Conservation (phyloP, 257 asterid species). For the Haberlea rhodopensis region DNA sequence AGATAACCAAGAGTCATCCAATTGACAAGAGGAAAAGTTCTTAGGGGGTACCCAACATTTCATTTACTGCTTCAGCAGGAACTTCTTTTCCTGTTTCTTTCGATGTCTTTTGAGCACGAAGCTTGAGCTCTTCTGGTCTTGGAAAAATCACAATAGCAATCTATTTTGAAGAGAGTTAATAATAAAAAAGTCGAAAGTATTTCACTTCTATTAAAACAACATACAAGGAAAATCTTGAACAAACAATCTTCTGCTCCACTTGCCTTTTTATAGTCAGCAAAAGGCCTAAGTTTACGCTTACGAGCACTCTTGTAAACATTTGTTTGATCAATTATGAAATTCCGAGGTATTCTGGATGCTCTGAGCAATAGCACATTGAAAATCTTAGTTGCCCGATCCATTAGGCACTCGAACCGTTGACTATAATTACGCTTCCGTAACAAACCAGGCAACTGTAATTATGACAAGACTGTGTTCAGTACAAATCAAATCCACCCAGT, state of each 20-base stretch:
- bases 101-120: conserved; percentile 43
- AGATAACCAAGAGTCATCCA: conserved; percentile 20
- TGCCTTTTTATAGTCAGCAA: conserved; percentile 50
- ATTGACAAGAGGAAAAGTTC: conserved; percentile 10
- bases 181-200: background rate
- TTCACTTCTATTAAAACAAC: background rate
- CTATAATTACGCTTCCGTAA: conserved; percentile 37
- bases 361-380: conserved; percentile 50
- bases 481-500: conserved; percentile 7
- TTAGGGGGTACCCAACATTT: conserved; percentile 47
- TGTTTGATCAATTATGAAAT: conserved; percentile 62
- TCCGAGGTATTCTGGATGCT: conserved; percentile 58
- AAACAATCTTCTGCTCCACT: background rate
- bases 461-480: background rate
- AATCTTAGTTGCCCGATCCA: conserved; percentile 54
- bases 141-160: conserved; percentile 59
- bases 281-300: conserved; percentile 52
- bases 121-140: conserved; percentile 43
- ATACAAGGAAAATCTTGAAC: background rate
- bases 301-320: conserved; percentile 57
- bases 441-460: conserved; percentile 49
- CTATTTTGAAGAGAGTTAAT: conserved; percentile 32
- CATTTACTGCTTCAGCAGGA: conserved; percentile 44
- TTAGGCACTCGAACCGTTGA: conserved; percentile 40
- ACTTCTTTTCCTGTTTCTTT: conserved; percentile 54